phyloP scores from a whole-genome alignment of 2,329 filamentous ascomycete species.

The Penicillium olsonii region DNA sequence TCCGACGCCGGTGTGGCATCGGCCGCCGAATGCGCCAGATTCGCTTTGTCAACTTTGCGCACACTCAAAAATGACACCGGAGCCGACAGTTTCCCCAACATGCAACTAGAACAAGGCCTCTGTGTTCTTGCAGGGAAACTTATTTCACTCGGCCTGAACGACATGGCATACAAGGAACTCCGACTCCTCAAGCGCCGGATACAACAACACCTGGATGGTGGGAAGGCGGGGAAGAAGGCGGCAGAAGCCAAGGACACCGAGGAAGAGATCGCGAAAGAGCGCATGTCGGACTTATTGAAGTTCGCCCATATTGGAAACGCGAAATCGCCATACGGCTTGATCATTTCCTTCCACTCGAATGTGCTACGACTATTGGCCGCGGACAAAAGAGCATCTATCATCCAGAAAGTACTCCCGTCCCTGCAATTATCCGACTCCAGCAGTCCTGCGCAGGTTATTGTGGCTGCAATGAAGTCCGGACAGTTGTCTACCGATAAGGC shows the following conservation, averaged over 20 bases:
- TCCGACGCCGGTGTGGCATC: slow-evolving; percentile 29
- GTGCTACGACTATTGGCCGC: slow-evolving; percentile 39
- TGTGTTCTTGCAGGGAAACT: slow-evolving; percentile 46
- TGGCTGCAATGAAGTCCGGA: slow-evolving; percentile 38
- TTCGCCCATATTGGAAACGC: slow-evolving; percentile 34
- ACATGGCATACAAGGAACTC: slow-evolving; percentile 45
- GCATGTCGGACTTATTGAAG: slow-evolving; percentile 39
- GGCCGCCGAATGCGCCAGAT: slow-evolving; percentile 43
- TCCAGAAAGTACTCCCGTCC: slow-evolving; percentile 34
- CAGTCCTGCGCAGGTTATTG: slow-evolving; percentile 43
- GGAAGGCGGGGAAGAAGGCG: slow-evolving; percentile 18
- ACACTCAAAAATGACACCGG: slow-evolving; percentile 34
- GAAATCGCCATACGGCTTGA: slow-evolving; percentile 31
- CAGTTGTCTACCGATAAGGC: slow-evolving; percentile 42
- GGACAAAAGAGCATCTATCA: slow-evolving; percentile 34
- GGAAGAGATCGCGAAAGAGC: slow-evolving; percentile 37
- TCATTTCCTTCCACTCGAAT: slow-evolving; percentile 45
- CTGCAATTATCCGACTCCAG: slow-evolving; percentile 37
- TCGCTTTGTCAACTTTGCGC: slow-evolving; percentile 42
- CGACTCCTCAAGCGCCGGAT: slow-evolving; percentile 40
- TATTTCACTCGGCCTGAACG: slow-evolving; percentile 42
- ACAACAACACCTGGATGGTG: slow-evolving; percentile 31
- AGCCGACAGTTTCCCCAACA: slow-evolving; percentile 29
- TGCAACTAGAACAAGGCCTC: slow-evolving; percentile 46
- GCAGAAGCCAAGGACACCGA: slow-evolving; percentile 19